A percentile compares a stretch with the other conserved stretches of the same genome.
These are phyloP conservation scores for Chenopodium formosanum DNA, from an alignment of 148 eudicot genomes.

Conservation along the genomic window DNA sequence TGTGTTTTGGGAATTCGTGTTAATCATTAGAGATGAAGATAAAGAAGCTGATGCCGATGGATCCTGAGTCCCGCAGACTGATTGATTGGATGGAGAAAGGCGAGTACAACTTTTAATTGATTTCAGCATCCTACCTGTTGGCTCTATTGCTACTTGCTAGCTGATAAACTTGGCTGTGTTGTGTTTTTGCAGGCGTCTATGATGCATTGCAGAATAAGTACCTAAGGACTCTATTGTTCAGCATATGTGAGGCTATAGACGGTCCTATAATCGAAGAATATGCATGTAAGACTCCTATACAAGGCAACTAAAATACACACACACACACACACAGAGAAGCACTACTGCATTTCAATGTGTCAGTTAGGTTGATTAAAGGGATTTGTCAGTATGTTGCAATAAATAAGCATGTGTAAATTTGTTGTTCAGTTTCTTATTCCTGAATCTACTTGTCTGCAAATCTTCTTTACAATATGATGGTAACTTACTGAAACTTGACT, in stretches of 20 bases:
- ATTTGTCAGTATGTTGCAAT: not conserved
- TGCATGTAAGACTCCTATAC: conserved; percentile 49
- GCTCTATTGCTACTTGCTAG: not conserved
- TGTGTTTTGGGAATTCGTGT: not conserved
- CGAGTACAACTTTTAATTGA: conserved; percentile 13
- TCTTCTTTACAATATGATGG: conserved; percentile 2
- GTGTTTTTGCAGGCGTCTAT: conserved; percentile 72
- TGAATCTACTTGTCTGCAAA: not conserved
- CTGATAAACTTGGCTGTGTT: not conserved
- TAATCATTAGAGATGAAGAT: conserved; percentile 79
- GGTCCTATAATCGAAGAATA: conserved; percentile 94
- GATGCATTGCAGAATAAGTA: conserved; percentile 95
- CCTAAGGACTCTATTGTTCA: conserved; percentile 71
- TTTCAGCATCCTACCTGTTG: not conserved
- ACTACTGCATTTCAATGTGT: not conserved
- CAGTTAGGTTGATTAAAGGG: no score
- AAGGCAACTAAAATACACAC: not conserved
- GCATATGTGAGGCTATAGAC: conserved; percentile 68
- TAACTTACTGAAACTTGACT: not conserved
- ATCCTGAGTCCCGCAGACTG: conserved; percentile 84
- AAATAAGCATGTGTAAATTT: not conserved
- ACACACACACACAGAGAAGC: no score
- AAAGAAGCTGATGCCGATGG: conserved; percentile 93
- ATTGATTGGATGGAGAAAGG: conserved; percentile 99
- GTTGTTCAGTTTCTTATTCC: not conserved